Conservation (phyloP, 345 rosid species). For the sweet orange (Citrus sinensis) region DVS_A1.0 CM039165.1:36309501-36310000, state of each 20-base stretch:
- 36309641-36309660: slow-evolving; percentile 37
- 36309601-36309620: slow-evolving; percentile 14
- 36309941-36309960: slow-evolving; percentile 90
- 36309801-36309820: slow-evolving; percentile 64
- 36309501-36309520: slow-evolving; percentile 74
- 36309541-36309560: slow-evolving; percentile 7
- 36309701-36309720: slow-evolving; percentile 67
- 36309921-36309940: slow-evolving; percentile 96
- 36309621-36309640: slow-evolving; percentile 6
- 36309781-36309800: slow-evolving; percentile 98
- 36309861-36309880: slow-evolving; percentile 14
- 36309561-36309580: not conserved
- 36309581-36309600: slow-evolving; percentile 10
- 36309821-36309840: slow-evolving; percentile 12
- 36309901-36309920: slow-evolving; percentile 94
- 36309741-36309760: slow-evolving; percentile 78
- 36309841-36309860: slow-evolving; percentile 7
- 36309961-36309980: slow-evolving; percentile 68
- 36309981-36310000: slow-evolving; percentile 93
- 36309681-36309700: slow-evolving; percentile 94
- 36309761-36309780: slow-evolving; percentile 99
- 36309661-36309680: slow-evolving; percentile 75
- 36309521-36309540: slow-evolving; percentile 56
- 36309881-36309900: slow-evolving; percentile 89
- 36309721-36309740: slow-evolving; percentile 57